Conservation (phyloP, 805 yeast genomes). For the Ogataea paradorogensis region DNA sequence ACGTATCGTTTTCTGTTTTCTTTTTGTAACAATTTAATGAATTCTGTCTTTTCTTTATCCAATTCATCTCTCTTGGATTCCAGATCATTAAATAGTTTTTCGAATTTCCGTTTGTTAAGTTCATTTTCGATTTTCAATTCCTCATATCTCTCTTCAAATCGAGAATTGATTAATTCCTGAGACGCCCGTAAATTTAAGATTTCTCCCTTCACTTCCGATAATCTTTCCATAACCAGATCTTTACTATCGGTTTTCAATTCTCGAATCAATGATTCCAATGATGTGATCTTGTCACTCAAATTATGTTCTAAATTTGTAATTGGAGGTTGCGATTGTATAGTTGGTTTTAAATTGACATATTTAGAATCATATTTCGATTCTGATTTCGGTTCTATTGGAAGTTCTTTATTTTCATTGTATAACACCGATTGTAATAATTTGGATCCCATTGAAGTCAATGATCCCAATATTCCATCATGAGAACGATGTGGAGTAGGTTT, state of each 20-base stretch:
- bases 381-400: background rate
- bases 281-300: slow-evolving; percentile 11
- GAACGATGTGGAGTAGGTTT: slow-evolving; percentile 2
- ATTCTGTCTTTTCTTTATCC: slow-evolving; percentile 27
- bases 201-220: slow-evolving; percentile 23
- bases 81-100: slow-evolving; percentile 23
- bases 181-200: slow-evolving; percentile 22
- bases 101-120: slow-evolving; percentile 24
- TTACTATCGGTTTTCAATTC: slow-evolving; percentile 19
- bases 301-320: background rate
- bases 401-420: slow-evolving; percentile 22
- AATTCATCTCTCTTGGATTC: slow-evolving; percentile 27
- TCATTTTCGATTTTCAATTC: slow-evolving; percentile 53
- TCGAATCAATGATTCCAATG: slow-evolving; percentile 18
- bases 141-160: slow-evolving; percentile 66
- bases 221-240: slow-evolving; percentile 18
- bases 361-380: background rate
- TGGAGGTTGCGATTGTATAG: background rate
- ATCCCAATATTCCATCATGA: slow-evolving; percentile 24
- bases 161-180: slow-evolving; percentile 53
- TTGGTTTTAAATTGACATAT: background rate
- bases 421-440: slow-evolving; percentile 28
- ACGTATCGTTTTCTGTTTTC: slow-evolving; percentile 14
- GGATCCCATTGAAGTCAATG: slow-evolving; percentile 30
- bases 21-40: slow-evolving; percentile 22